phyloP scores from a whole-genome alignment of 1,284 basidiomycete species.

The Lentinula novae-zelandiae region DNA sequence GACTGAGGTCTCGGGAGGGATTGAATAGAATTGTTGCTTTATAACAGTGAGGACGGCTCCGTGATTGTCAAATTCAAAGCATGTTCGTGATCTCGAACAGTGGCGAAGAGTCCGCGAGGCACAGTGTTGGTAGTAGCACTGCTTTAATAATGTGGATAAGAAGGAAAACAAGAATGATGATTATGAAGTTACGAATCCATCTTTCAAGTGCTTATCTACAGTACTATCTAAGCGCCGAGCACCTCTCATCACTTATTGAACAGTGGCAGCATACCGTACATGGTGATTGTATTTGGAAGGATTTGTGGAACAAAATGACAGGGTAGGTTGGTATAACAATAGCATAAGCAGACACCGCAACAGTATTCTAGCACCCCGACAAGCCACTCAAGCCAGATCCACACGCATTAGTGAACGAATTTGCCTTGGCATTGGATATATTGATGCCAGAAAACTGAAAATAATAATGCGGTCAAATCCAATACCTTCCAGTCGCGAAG shows the following conservation, averaged over 20 bases:
- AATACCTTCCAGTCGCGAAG: too few species aligned
- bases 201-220: background rate
- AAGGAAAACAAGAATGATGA: background rate
- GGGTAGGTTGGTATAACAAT: too few species aligned
- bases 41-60: background rate
- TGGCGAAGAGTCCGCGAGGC: background rate
- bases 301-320: too few species aligned
- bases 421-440: constrained; percentile 12
- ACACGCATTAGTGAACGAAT: constrained; percentile 18
- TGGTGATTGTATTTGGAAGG: too few species aligned
- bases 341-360: too few species aligned
- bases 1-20: background rate
- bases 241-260: too few species aligned
- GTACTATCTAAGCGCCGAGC: background rate
- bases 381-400: constrained; percentile 16
- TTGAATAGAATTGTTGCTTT: background rate
- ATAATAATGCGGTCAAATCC: too few species aligned
- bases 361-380: constrained; percentile 9
- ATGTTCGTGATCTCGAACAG: background rate
- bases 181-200: background rate
- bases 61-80: constrained; percentile 1
- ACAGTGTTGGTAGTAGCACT: background rate
- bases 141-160: background rate
- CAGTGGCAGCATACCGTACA: background rate
- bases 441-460: constrained; percentile 12